Evolutionary conservation across 2,329 filamentous ascomycete species (phyloP).

Genomic region (Didymella lethalis): DNA sequence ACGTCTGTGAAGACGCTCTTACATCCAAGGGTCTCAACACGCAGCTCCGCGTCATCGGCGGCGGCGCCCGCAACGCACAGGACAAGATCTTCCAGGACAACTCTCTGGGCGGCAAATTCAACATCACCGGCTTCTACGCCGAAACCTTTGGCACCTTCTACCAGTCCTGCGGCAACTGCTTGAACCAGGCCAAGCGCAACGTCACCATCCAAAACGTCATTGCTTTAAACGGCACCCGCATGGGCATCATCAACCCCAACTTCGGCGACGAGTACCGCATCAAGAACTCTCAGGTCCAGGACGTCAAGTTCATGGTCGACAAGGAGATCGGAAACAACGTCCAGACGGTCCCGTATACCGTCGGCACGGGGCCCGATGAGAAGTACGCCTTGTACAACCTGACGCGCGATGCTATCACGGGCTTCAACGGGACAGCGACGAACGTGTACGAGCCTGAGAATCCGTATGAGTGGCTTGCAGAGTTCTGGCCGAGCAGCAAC

Average conservation of each 20-base stretch:
- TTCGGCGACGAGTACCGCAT: conserved; percentile 38
- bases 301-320: conserved; percentile 34
- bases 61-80: conserved; percentile 35
- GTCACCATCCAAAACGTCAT: conserved; percentile 39
- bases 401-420: conserved; percentile 34
- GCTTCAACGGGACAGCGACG: conserved; percentile 29
- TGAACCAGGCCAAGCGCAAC: conserved; percentile 39
- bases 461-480: conserved; percentile 34
- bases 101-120: conserved; percentile 33
- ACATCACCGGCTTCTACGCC: conserved; percentile 38
- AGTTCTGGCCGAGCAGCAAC: conserved; percentile 29
- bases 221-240: conserved; percentile 35
- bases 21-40: conserved; percentile 39
- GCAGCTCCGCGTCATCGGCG: conserved; percentile 39
- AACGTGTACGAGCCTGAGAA: conserved; percentile 32
- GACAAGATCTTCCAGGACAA: conserved; percentile 38
- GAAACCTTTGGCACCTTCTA: conserved; percentile 39
- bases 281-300: conserved; percentile 31
- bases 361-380: conserved; percentile 38
- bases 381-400: conserved; percentile 39
- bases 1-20: conserved; percentile 37
- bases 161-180: conserved; percentile 37
- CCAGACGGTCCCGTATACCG: conserved; percentile 37
- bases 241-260: conserved; percentile 40
- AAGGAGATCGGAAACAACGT: conserved; percentile 41